Base-by-base conservation (phyloP, 768 basidiomycete species). In the Kondoa subrosea region DNA sequence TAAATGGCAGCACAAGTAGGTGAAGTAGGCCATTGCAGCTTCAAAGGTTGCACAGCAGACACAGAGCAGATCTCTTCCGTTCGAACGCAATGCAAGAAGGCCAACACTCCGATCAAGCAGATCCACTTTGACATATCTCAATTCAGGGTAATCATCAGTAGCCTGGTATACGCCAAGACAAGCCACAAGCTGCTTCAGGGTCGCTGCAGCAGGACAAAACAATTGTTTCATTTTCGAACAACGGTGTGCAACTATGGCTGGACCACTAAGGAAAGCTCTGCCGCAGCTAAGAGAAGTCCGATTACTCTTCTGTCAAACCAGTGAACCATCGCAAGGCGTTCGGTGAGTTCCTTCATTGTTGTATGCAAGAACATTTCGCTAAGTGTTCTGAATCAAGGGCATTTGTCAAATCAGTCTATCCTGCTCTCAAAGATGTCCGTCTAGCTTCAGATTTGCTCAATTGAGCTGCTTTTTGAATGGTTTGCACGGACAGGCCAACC, bases 401-500 rank as follows among this genome's bases (percentile, higher is more conserved):
- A 34, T 75, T 75, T 70, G 70, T 75, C 71, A 26, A 66, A n/a
- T 63, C 66, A 1, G 27, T 69, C 0, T 75, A 75, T 68, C 71
- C 72, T 0, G 30, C 66, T 2, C 34, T 75, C 67, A 75, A 75
- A 67, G 34, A 64, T 8, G 61, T 63, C 17, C 4, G 61, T 32
- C 15, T n/a, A 3, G 3, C 14, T 17, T 63, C 12, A 17, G 26
- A 14, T 32, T 64, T 32, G 62, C 33, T 32, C 31, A 64, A 64
- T 14, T 15, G 62, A 12, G 4, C 25, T 26, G 17, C 12, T 4
- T 27, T 3, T 63, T 17, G 15, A 15, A 33, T 33, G n/a, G n/a
- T n/a, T n/a, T n/a, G n/a, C n/a, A n/a, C n/a, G n/a, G n/a, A 63
- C 61, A 63, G 61, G 70, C 71, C 40, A 75, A 75, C 71, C 74